Evolutionary conservation across 371 early-diverging fungal genomes (phyloP), one percentile per base, ranked within the genome.

Genomic region (Mortierella sp.): DNA sequence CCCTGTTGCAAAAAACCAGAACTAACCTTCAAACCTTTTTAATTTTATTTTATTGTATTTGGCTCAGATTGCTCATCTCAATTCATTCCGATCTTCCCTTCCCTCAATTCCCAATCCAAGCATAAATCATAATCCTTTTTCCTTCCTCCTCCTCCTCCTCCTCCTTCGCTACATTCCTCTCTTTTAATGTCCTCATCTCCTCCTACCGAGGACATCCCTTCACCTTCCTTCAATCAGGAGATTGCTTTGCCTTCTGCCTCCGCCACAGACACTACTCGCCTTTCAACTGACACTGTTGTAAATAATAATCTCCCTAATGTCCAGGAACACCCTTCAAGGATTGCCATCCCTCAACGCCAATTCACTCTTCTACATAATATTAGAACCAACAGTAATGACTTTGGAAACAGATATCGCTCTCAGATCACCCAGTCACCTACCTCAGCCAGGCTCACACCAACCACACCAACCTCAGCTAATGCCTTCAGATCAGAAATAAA

Each of bases 341-440:
- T 61, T 13, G 32, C 61, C 23, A 61, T 61, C 47, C 61, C 49
- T 61, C 61, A 22, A 15, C 43, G 23, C 8, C 43, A 35, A 9
- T 13, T 28, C 32, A 23, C 28, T 10, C 45, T 19, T 1, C 19
- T 19, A 43, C 13, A 43, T 13, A 43, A 19, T 19, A 43, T 13
- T 43, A 43, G 45, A 43, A 17, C 19, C 19, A 19, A 13, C 19
- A 7, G 19, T 5, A 19, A 43, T 43, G 19, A 5, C 40, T 10
- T 37, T 37, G 40, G 40, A 10, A 37, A 8, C 19, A 5, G 45
- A 43, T 43, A 17, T 43, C 9, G 19, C 19, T 17, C 57, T 9
- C 57, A 29, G 19, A 45, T 47, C 28, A 47, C 61, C 8, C 61
- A 61, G 2, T 61, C 61, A 5, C 61, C 61, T 0, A 61, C 37